A percentile compares a stretch with the other conserved stretches of the same genome.
Evolutionary conservation across 2,329 filamentous ascomycete species (phyloP).

Genomic region (Botrytis aclada): DNA sequence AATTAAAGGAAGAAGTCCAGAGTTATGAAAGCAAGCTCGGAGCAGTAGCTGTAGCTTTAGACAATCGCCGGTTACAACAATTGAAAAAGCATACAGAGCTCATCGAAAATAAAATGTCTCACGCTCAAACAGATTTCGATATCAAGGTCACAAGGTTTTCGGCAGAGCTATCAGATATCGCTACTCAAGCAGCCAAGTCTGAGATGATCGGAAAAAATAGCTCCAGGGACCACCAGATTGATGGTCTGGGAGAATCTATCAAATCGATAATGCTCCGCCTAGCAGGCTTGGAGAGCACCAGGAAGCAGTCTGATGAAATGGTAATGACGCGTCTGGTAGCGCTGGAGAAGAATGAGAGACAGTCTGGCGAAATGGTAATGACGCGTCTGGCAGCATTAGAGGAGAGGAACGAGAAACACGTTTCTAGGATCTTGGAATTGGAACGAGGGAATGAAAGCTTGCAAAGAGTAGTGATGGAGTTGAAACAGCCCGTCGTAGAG

Average conservation of each 20-base stretch:
- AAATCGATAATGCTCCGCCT: background rate
- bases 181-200: background rate
- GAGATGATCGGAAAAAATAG: background rate
- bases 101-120: background rate
- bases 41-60: background rate
- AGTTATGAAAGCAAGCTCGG: background rate
- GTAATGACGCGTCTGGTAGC: background rate
- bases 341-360: background rate
- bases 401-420: background rate
- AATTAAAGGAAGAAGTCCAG: background rate
- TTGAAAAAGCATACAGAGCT: background rate
- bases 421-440: background rate
- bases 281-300: background rate
- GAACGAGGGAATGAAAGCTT: no score
- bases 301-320: background rate
- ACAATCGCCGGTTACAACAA: background rate
- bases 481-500: background rate
- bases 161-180: background rate
- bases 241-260: background rate
- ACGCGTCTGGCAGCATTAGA: background rate
- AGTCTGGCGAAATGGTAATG: background rate
- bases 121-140: background rate
- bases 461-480: background rate
- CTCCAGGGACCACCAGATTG: background rate
- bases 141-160: background rate